phyloP scores from a whole-genome alignment of 1,284 basidiomycete species.

The Malassezia caprae region DNA sequence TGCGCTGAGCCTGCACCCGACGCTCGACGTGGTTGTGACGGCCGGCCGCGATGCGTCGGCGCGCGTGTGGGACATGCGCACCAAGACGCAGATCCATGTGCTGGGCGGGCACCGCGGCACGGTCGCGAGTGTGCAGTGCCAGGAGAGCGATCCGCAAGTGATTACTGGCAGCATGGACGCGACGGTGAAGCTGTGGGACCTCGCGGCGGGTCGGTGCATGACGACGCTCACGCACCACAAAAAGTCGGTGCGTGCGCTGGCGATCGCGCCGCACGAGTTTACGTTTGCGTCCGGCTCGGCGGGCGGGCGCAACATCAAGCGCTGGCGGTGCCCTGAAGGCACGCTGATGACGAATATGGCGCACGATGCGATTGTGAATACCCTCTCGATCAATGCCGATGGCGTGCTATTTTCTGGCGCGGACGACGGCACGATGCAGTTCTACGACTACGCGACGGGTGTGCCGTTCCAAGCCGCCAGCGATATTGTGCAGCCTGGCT shows the following conservation, averaged over 20 bases:
- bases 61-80: conserved; percentile 98
- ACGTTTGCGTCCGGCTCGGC: conserved; percentile 81
- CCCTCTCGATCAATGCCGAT: conserved; percentile 81
- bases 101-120: conserved; percentile 86
- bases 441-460: conserved; percentile 74
- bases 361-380: conserved; percentile 96
- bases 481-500: conserved; percentile 90
- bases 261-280: conserved; percentile 85
- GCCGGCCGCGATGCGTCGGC: conserved; percentile 89
- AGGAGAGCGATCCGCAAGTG: conserved; percentile 91
- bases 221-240: conserved; percentile 95
- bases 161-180: conserved; percentile 98
- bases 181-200: conserved; percentile 90
- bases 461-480: conserved; percentile 87
- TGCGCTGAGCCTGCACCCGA: conserved; percentile 67
- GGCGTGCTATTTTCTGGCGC: conserved; percentile 87
- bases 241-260: conserved; percentile 82
- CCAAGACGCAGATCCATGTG: conserved; percentile 87
- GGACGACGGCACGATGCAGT: conserved; percentile 35
- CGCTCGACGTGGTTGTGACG: conserved; percentile 87
- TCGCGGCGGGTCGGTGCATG: conserved; percentile 95
- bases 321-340: conserved; percentile 97
- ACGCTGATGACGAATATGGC: conserved; percentile 88
- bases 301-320: conserved; percentile 97
- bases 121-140: conserved; percentile 83